These are phyloP conservation scores for Glonium stellatum DNA, from an alignment of 495 filamentous ascomycete genomes.

Conservation along the genomic window DNA sequence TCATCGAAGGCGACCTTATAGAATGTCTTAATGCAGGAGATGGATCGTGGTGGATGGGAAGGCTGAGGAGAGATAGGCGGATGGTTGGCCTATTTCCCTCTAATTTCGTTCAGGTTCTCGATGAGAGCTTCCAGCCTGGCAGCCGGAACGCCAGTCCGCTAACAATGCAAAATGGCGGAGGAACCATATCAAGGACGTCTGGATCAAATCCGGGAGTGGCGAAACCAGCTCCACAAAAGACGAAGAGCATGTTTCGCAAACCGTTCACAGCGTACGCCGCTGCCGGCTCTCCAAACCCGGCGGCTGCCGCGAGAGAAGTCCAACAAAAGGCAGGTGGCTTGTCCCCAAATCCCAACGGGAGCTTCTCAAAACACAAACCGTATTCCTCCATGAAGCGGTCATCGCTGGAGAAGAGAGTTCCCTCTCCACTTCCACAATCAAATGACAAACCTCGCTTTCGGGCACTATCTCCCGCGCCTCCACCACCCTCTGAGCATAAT, in stretches of 20 bases:
- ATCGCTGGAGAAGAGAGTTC: constrained; percentile 23
- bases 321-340: constrained; percentile 30
- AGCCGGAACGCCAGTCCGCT: constrained; percentile 73
- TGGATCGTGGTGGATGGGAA: constrained; percentile 96
- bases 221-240: constrained; percentile 48
- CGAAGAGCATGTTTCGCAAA: constrained; percentile 57
- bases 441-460: constrained; percentile 15
- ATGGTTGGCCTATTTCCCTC: constrained; percentile 91
- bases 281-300: constrained; percentile 30
- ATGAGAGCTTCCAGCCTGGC: constrained; percentile 72
- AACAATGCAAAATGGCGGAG: constrained; percentile 42
- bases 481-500: constrained; percentile 17
- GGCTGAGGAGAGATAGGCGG: constrained; percentile 74
- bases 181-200: constrained; percentile 42
- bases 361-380: constrained; percentile 30
- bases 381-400: constrained; percentile 42
- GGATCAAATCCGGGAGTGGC: constrained; percentile 19
- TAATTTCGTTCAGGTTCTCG: constrained; percentile 89
- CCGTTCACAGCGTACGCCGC: constrained; percentile 61
- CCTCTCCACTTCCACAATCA: constrained; percentile 17
- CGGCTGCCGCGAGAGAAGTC: constrained; percentile 34
- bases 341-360: constrained; percentile 28
- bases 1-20: constrained; percentile 95
- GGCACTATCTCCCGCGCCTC: constrained; percentile 34
- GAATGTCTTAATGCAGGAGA: constrained; percentile 97